These are phyloP conservation scores for Cenchrus americanus DNA, from an alignment of 176 grass and related monocot genomes.

Conservation along the genomic window DNA sequence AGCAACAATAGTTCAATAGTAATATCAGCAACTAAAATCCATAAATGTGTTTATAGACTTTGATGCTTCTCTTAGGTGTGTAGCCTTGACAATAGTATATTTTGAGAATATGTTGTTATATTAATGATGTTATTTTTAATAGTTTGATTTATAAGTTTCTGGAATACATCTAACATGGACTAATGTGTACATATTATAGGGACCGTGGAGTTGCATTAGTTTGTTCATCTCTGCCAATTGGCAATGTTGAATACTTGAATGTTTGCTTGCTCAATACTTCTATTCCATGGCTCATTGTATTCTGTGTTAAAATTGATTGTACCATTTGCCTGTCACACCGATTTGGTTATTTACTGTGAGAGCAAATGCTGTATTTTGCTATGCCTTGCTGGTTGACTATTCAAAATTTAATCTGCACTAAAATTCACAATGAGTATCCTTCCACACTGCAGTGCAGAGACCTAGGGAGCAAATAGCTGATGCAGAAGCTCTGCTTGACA, in stretches of 20 bases:
- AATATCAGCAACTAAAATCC: not conserved
- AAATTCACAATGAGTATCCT: not conserved
- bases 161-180: not conserved
- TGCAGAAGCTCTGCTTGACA: slow-evolving; percentile 88
- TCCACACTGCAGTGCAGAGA: slow-evolving; percentile 67
- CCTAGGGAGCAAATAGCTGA: slow-evolving; percentile 96
- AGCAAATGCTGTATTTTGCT: not conserved
- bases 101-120: slow-evolving; percentile 16
- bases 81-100: not conserved
- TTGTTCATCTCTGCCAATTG: too few species aligned
- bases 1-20: not conserved
- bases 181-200: not conserved
- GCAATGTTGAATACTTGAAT: not conserved
- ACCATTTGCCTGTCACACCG: slow-evolving; percentile 1
- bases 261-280: slow-evolving; percentile 8
- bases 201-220: not conserved
- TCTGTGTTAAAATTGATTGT: not conserved
- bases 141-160: not conserved
- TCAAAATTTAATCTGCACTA: not conserved
- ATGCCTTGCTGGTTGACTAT: not conserved
- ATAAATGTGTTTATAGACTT: not conserved
- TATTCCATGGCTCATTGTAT: slow-evolving; percentile 33
- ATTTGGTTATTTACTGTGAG: not conserved
- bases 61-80: not conserved
- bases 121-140: not conserved